Evolutionary conservation across 805 yeast genomes (phyloP).

Genomic region (Lipomyces orientalis): DNA sequence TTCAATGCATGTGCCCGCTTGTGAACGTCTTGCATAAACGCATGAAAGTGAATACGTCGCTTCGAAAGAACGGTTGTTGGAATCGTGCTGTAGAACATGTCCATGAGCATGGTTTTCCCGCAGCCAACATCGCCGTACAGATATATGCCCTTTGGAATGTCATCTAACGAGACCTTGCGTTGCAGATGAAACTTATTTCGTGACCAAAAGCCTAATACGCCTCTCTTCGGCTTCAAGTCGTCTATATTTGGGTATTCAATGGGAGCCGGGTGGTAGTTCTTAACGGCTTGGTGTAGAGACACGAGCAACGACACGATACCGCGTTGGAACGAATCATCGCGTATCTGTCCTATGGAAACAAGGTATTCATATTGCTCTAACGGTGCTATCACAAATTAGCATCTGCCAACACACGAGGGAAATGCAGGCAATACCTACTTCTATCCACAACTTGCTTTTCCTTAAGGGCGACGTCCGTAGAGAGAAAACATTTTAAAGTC

Average conservation of each 20-base stretch:
- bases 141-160: constrained; percentile 78
- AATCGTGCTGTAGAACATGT: constrained; percentile 82
- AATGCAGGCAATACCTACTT: neutral
- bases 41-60: constrained; percentile 89
- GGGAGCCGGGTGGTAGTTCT: constrained; percentile 64
- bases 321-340: constrained; percentile 82
- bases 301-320: constrained; percentile 68
- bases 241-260: constrained; percentile 59
- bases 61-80: constrained; percentile 75
- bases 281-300: constrained; percentile 60
- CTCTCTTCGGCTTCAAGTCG: constrained; percentile 57
- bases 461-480: neutral
- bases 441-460: neutral
- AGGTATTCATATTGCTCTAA: constrained; percentile 30
- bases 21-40: constrained; percentile 93
- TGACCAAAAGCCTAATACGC: constrained; percentile 40
- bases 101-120: constrained; percentile 99
- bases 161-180: constrained; percentile 11
- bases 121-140: constrained; percentile 98
- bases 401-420: neutral
- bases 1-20: constrained; percentile 81
- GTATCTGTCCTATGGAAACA: constrained; percentile 43
- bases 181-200: constrained; percentile 17
- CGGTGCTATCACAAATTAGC: constrained; percentile 16
- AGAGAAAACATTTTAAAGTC: neutral